These are phyloP conservation scores for Tolypocladium pustulatum DNA, from an alignment of 2,329 filamentous ascomycete genomes.

Conservation along the genomic window DNA sequence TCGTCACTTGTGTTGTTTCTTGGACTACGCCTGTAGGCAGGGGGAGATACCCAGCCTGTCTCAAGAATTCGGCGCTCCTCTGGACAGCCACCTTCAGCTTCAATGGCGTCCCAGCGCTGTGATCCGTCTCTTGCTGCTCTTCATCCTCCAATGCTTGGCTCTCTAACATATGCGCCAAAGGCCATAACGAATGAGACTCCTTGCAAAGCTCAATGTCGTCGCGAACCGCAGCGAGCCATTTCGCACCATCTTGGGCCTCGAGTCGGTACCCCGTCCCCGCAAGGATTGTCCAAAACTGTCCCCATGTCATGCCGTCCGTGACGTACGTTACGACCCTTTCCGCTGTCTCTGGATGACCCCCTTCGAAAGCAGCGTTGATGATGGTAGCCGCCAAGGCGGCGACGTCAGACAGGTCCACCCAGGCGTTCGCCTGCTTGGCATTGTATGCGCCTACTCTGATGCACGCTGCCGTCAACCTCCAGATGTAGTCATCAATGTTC, in stretches of 20 bases:
- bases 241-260: background rate
- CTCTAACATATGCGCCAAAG: constrained; percentile 2
- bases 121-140: background rate
- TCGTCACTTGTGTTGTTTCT: background rate
- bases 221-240: background rate
- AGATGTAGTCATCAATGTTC: constrained; percentile 11
- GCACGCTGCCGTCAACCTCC: constrained; percentile 7
- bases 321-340: background rate
- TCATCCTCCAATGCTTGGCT: background rate
- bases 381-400: constrained; percentile 3
- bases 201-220: constrained; percentile 1
- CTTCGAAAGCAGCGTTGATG: constrained; percentile 1
- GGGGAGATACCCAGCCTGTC: background rate
- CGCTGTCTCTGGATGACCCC: background rate
- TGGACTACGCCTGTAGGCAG: background rate
- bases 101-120: background rate
- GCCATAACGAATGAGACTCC: constrained; percentile 4
- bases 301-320: constrained; percentile 1
- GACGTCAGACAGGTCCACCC: constrained; percentile 6
- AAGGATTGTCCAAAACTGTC: constrained; percentile 2
- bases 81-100: constrained; percentile 1
- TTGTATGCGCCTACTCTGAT: constrained; percentile 8
- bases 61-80: constrained; percentile 1
- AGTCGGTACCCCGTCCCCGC: background rate
- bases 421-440: background rate